Base-by-base conservation (phyloP, 1,139 yeast species). In the Geotrichum candidum region DNA sequence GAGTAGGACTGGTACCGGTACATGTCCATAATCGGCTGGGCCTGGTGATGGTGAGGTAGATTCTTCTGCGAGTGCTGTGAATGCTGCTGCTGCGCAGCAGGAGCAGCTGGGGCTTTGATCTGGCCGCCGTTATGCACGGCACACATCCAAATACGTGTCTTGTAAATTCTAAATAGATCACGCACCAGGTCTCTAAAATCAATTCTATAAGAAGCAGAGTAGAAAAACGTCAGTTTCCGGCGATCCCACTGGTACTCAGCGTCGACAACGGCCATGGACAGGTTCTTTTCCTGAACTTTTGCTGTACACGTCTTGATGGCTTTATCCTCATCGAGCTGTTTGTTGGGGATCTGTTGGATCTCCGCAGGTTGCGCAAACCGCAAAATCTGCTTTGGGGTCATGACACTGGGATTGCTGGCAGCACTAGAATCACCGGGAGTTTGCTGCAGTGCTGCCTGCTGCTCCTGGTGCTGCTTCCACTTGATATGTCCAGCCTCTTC, bases 231-330 rank as follows among this genome's bases (percentile, higher is more conserved):
- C 71, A 94, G 80, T 76, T 95, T 94, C 71, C 96, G 86, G 69
- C 95, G 86, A 74, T 95, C 99, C 80, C 91, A 90, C 75, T 94
- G 99, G 73, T 90, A 94, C 76, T 94, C 99, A 1, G 96, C 95
- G 72, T 90, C 85, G 50, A 83, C 70, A 11, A 84, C 82, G 52
- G 74, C 76, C 77, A 84, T 84, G 70, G 77, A 74, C 60, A 78
- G 70, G 9, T 72, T 71, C 52, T 78, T 75, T 62, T 78, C 84
- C 61, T 81, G 77, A 45, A 86, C 86, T 70, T 86, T 87, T 56
- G 85, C 80, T 64, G 82, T 78, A 68, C 82, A 78, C 60, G 86
- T 79, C 56, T 83, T 78, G 66, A 87, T 81, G 2, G 96, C 94
- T 68, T 84, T 85, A 58, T 84, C 86, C 74, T 88, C 96, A 71